A percentile compares a stretch with the other conserved stretches of the same genome.
Evolutionary conservation across 495 filamentous ascomycete species (phyloP).

Genomic region (Letharia columbiana): DNA sequence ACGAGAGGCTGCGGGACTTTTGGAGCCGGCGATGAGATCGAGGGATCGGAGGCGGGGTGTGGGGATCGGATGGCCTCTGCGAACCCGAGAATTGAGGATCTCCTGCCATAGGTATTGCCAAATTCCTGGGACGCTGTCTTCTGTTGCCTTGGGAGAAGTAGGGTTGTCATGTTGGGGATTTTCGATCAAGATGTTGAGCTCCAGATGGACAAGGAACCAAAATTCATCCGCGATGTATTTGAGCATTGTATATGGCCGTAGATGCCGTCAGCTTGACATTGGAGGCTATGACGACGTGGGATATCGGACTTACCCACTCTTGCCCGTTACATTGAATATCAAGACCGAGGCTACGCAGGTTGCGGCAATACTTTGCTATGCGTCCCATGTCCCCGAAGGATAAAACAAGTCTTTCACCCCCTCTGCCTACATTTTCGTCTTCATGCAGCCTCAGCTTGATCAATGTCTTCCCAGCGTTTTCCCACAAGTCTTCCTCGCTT

Average conservation of each 20-base stretch:
- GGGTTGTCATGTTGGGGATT: not conserved
- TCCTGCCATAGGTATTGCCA: not conserved
- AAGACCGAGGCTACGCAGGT: not conserved
- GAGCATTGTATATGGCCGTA: not conserved
- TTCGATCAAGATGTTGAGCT: not conserved
- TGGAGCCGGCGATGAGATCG: conserved; percentile 1
- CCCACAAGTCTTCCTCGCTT: not conserved
- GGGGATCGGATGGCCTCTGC: not conserved
- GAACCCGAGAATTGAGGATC: not conserved
- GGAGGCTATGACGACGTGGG: not conserved
- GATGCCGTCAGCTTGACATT: not conserved
- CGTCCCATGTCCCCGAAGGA: not conserved
- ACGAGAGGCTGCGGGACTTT: not conserved
- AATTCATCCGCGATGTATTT: not conserved
- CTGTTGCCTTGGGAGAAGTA: not conserved
- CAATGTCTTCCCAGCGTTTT: not conserved
- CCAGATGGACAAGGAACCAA: not conserved
- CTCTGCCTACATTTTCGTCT: not conserved
- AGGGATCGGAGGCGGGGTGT: not conserved
- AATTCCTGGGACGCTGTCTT: not conserved
- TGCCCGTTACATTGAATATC: not conserved
- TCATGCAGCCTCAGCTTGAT: not conserved
- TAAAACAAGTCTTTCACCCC: not conserved
- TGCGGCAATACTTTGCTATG: not conserved
- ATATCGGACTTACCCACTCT: not conserved